Percentiles rank a stretch among this genome's conserved stretches.
These are phyloP conservation scores for Populus hybrid DNA, from an alignment of 441 rosid genomes.

Conservation along the genomic window DNA sequence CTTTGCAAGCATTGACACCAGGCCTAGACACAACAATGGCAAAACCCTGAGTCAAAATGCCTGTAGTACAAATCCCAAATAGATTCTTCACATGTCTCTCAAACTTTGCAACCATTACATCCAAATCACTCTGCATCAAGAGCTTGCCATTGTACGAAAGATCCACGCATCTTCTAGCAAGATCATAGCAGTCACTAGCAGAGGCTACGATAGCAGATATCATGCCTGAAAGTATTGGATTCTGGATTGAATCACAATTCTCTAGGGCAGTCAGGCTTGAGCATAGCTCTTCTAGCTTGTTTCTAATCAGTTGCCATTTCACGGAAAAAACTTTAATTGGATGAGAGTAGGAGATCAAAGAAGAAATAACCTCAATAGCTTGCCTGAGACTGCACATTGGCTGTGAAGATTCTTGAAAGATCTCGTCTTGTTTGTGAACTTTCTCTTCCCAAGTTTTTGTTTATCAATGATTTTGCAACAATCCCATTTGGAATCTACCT, in stretches of 20 bases:
- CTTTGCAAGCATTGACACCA: conserved; percentile 48
- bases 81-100: conserved; percentile 50
- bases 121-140: conserved; percentile 93
- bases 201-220: conserved; percentile 44
- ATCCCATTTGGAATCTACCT: conserved; percentile 33
- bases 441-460: conserved; percentile 45
- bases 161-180: conserved; percentile 70
- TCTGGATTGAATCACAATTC: conserved; percentile 46
- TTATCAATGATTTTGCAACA: conserved; percentile 24
- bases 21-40: conserved; percentile 85
- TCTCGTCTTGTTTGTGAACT: conserved; percentile 15
- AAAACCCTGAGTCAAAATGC: conserved; percentile 53
- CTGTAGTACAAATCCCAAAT: conserved; percentile 59
- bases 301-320: conserved; percentile 78
- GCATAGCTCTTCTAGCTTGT: conserved; percentile 66
- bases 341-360: conserved; percentile 69
- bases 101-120: conserved; percentile 53
- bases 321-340: conserved; percentile 63
- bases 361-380: conserved; percentile 56
- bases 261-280: conserved; percentile 50
- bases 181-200: conserved; percentile 52
- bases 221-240: conserved; percentile 43
- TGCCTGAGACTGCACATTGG: conserved; percentile 28
- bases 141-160: conserved; percentile 86
- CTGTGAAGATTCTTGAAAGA: conserved; percentile 21